Base-by-base conservation (phyloP, 192 early-diverging fungal species). In the Backusella sp. region DNA sequence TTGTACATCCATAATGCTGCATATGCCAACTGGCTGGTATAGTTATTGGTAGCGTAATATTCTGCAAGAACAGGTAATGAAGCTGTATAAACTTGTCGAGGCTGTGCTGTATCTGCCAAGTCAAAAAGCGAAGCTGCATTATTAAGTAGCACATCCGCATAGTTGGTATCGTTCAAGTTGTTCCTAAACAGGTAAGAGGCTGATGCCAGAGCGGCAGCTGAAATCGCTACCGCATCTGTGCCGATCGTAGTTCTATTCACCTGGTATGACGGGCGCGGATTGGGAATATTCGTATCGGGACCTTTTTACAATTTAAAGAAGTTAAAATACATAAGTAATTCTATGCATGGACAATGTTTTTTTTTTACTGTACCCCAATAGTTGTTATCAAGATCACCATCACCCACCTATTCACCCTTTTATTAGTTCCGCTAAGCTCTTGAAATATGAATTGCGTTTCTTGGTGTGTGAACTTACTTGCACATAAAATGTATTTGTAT, bases 1-100 rank as follows among this genome's bases (percentile, higher is more conserved):
- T 75, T 77, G 76, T 84, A 87, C 73, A 90, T 79, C 89, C 89
- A 90, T 9, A 86, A 78, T 23, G 88, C 87, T 46, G 81, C 88
- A 81, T 76, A 90, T 1, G 87, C 84, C 0, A 90, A 72, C 68
- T 90, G 84, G 66, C 86, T 82, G 15, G 75, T 66, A 67, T 79
- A 87, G 21, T 70, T 71, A 12, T 76, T 81, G 6, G 88, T 86
- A 1, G 53, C 44, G 56, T 90, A 90, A 36, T 79, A 83, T 37
- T 78, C 82, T 2, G 56, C 32, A 2, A 67, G 76, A 9, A 76
- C 84, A 26, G 84, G 77, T 30, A 88, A 77, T 9, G 81, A 79
- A 1, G 65, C 77, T 9, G 80, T 79, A 36, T 90, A 89, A 7
- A 75, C 70, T 17, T 78, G 80, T 26, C 79, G 80, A 49, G 88